Evolutionary conservation across 176 grass and related monocot species (phyloP), one percentile per base, ranked within the genome.

Genomic region (Tillandsia fasciculata): DNA sequence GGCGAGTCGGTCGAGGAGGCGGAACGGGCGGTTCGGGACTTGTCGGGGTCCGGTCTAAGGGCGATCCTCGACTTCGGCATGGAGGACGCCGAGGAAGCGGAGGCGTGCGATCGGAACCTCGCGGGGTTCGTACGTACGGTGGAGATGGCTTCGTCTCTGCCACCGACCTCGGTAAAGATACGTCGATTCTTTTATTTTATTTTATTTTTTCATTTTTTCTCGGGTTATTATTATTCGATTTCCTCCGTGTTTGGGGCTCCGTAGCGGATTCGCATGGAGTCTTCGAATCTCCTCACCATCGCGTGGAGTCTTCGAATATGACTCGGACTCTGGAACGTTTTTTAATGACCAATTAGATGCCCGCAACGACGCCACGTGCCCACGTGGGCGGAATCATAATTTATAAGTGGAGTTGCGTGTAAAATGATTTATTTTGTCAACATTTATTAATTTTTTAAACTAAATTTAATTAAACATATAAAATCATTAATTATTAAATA

Each of bases 61-160:
- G 84, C 83, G 11, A 92, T 97, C 66, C 75, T 97, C 0, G 93
- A 97, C 82, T 97, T 83, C 84, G 86, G 79, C 14, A 86, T 97
- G 50, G 93, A 97, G 83, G 93, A 97, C 80, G 93, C 86, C 12
- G 81, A 87, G 52, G 89, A 97, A 67, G 82, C 64, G 17, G 53
- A 52, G 10, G 81, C 86, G 2, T 88, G 89, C 68, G 73, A 81
- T 71, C 93, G 84, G 28, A 92, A 97, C 67, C 64, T 88, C 48
- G 74, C 77, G 1, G 86, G 70, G 1, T 97, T 97, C 75, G 13
- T 79, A 65, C 71, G 71, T 71, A 78, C 93, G 49, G 76, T 92
- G 15, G 83, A 90, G 65, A 82, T 92, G 79, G 93, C 72, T 29
- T 68, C 77, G 1, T 23, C 51, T 12, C 83, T 92, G 49, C 86